A percentile compares a stretch with the other conserved stretches of the same genome.
Evolutionary conservation across 1,139 yeast species (phyloP).

Genomic region (Suhomyces coccinellae): DNA sequence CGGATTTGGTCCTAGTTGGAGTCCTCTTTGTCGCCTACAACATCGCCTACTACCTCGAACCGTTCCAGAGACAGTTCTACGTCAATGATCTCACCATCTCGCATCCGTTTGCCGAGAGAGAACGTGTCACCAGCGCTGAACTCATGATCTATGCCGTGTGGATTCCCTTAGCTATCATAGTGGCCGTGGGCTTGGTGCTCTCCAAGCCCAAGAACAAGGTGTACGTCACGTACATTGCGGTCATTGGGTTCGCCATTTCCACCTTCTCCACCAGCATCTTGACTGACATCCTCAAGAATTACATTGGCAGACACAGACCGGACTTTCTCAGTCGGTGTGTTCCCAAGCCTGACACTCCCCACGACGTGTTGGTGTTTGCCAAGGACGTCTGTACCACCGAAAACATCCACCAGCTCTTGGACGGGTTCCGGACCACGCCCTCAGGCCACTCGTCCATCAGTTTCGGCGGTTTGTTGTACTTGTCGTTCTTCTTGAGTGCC

Average conservation of each 20-base stretch:
- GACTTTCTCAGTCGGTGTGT: conserved; percentile 74
- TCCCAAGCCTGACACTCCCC: conserved; percentile 52
- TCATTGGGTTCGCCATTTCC: conserved; percentile 41
- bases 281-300: conserved; percentile 61
- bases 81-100: conserved; percentile 41
- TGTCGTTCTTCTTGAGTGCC: conserved; percentile 65
- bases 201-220: conserved; percentile 37
- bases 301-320: conserved; percentile 77
- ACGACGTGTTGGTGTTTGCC: conserved; percentile 49
- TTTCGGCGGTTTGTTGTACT: conserved; percentile 64
- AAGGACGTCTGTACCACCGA: conserved; percentile 63
- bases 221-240: conserved; percentile 42
- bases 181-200: conserved; percentile 25
- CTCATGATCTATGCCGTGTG: conserved; percentile 41
- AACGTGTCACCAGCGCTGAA: conserved; percentile 38
- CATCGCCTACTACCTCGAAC: conserved; percentile 49
- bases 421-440: conserved; percentile 79
- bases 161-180: conserved; percentile 36
- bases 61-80: conserved; percentile 71
- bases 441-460: conserved; percentile 73
- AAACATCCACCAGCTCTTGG: conserved; percentile 45
- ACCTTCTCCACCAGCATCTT: conserved; percentile 42
- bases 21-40: conserved; percentile 44
- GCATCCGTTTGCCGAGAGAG: conserved; percentile 47
- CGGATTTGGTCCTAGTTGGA: conserved; percentile 51